Base-by-base conservation (phyloP, 139 green algal species). In the Chlorella sp. region DNA sequence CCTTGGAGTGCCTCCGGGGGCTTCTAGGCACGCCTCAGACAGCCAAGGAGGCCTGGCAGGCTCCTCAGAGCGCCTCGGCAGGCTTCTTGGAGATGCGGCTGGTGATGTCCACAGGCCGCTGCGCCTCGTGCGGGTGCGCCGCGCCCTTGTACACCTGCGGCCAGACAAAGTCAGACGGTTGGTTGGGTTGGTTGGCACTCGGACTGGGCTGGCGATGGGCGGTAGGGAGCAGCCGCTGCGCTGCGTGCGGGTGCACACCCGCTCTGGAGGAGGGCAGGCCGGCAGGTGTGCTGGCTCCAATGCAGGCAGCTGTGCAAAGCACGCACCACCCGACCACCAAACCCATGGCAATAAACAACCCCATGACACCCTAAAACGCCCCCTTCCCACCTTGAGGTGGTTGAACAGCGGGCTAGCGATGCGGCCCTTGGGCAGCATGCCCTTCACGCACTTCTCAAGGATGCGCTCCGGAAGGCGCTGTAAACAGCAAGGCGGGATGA, bases 401-500 rank as follows among this genome's bases (percentile, higher is more conserved):
- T 90, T 92, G 84, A 95, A 95, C 62, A 99, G 94, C 68, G 92
- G 68, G 38, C 90, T 89, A 32, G 97, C 97, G 36, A 99, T 88
- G 48, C 90, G 83, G 60, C 94, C 94, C 90, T 99, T 99, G 70
- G 97, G 97, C 82, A 99, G 90, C 97, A 99, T 99, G 77, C 97
- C 97, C 88, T 96, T 95, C 3, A 99, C 96, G 1, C 97, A 96
- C 76, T 95, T 94, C 92, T 99, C 97, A 60, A 99, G 89, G 86
- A 99, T 99, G 85, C 97, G 93, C 93, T 99, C 95, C 2, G 97
- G 97, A 38, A 99, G 92, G 65, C 97, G 92, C 91, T 96, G 92
- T 86, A 88, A 51, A 28, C 8, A 79, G 43, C 48, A 41, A 44
- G 78, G 78, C 62, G 64, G 43, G 36, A 30, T 14, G 40, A 5